Percentiles rank a stretch among this genome's conserved stretches.
These are phyloP conservation scores for Magnolia kwangsiensis DNA, from an alignment of 164 flowering plant species.

Conservation along the genomic window DNA sequence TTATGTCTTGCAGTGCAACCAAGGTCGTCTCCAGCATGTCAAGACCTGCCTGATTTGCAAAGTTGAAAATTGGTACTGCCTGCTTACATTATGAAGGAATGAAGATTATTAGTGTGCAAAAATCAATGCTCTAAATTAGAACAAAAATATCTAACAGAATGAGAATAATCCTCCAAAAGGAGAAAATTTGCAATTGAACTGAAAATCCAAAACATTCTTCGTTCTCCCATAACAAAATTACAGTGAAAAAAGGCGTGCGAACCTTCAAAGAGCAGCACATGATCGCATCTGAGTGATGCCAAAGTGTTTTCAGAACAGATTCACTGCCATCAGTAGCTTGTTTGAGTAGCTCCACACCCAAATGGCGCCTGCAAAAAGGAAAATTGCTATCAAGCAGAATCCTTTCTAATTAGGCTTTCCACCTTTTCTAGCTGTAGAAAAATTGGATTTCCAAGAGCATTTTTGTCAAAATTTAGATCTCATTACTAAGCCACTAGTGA, in stretches of 20 bases:
- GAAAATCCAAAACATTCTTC: too few relatives aligned
- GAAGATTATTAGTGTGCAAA: not conserved
- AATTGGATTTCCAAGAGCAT: not conserved
- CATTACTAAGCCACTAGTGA: not conserved
- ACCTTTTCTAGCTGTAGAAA: not conserved
- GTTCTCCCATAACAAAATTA: not conserved
- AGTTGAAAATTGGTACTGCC: conserved; percentile 88
- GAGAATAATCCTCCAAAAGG: not conserved
- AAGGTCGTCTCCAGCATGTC: conserved; percentile 98
- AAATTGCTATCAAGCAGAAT: not conserved
- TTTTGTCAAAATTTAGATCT: not conserved
- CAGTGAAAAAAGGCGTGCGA: not conserved
- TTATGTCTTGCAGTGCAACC: conserved; percentile 87
- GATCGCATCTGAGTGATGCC: conserved; percentile 95
- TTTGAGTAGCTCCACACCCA: conserved; percentile 81
- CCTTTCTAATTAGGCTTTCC: not conserved
- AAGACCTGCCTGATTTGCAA: conserved; percentile 97
- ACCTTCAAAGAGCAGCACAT: conserved; percentile 96
- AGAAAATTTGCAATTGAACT: not conserved
- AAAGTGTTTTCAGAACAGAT: conserved; percentile 64
- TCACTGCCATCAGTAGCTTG: conserved; percentile 54
- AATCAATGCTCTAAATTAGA: not conserved
- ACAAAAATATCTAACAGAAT: not conserved
- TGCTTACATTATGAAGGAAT: conserved; percentile 23
- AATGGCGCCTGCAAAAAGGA: conserved; percentile 43